Base-by-base conservation (phyloP, 2,329 filamentous ascomycete species). In the Penicillium vulpinum region DNA sequence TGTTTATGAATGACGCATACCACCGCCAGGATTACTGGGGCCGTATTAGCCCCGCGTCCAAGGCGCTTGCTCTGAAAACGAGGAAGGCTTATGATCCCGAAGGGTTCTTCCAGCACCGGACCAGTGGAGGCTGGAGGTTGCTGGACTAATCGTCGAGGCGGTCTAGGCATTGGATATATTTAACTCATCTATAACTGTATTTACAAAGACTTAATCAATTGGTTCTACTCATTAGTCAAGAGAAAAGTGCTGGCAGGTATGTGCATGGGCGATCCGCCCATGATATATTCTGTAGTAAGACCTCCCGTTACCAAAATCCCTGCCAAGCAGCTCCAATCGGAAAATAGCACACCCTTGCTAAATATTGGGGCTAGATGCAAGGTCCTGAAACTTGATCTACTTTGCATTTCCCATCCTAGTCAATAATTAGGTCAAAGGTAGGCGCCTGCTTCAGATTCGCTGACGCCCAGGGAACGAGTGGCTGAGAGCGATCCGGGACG, bases 1-100 rank as follows among this genome's bases (percentile, higher is more conserved):
- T 80, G 5, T 81, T 81, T 62, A 78, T 79, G 73, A 80, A 79
- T 53, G 78, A 80, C 45, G 72, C 70, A 10, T 75, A 79, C 63
- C 73, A 69, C 53, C 64, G 71, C 31, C 77, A 81, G 67, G 75
- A 79, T 51, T 80, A 76, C 63, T 80, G 74, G 70, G 72, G 71
- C 7, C 70, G 75, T 7, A 69, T 78, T 43, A 59, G 67, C 15
- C 71, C 70, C 6, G 63, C 35, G 1, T 67, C 64, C 11, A 64
- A 62, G 40, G 66, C 71, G 40, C 65, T 69, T 53, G 74, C 74
- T 11, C 63, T 70, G 35, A 57, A 67, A 9, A 71, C 73, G 6
- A 68, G 71, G 40, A 65, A 71, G 40, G 65, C 63, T 45, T 77
- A 76, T 59, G 76, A 78, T 59, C 75, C 77, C 21, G 61, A 71